A percentile compares a stretch with the other conserved stretches of the same genome.
Conservation (phyloP, 2,329 filamentous ascomycete genomes). For the Ophiocordyceps australis region DNA sequence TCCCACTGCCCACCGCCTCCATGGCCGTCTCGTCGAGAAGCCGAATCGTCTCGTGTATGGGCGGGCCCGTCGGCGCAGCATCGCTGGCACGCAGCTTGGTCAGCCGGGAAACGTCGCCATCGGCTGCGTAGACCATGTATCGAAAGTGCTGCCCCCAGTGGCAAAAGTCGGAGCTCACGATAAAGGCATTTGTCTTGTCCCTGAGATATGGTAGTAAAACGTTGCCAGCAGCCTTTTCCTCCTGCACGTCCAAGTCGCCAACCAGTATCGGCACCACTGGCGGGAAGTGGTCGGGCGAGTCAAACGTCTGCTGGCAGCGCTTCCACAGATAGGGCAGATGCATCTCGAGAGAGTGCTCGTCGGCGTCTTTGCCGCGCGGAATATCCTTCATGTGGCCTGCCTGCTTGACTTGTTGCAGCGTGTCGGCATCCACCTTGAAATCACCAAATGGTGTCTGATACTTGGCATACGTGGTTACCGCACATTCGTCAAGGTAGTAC, state of each 20-base stretch:
- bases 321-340: conserved; percentile 89
- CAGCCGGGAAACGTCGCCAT: conserved; percentile 18
- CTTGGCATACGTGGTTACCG: conserved; percentile 51
- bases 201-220: conserved; percentile 63
- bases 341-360: conserved; percentile 92
- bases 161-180: conserved; percentile 91
- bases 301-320: conserved; percentile 36
- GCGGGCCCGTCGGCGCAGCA: conserved; percentile 16
- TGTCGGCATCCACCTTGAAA: conserved; percentile 42
- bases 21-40: conserved; percentile 68
- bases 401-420: conserved; percentile 28
- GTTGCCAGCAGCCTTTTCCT: conserved; percentile 50
- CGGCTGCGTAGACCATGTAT: conserved; percentile 58
- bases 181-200: conserved; percentile 61
- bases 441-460: conserved; percentile 63
- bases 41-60: conserved; percentile 74
- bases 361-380: conserved; percentile 46
- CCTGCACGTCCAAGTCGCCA: conserved; percentile 45
- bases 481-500: conserved; percentile 59
- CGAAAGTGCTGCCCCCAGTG: conserved; percentile 77
- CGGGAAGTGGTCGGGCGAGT: conserved; percentile 39
- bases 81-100: conserved; percentile 16
- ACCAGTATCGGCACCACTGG: conserved; percentile 72
- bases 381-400: conserved; percentile 29
- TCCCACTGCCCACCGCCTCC: conserved; percentile 63